A percentile compares a stretch with the other conserved stretches of the same genome.
Conservation (phyloP, 441 rosid species). For the Daphne laureola region DNA sequence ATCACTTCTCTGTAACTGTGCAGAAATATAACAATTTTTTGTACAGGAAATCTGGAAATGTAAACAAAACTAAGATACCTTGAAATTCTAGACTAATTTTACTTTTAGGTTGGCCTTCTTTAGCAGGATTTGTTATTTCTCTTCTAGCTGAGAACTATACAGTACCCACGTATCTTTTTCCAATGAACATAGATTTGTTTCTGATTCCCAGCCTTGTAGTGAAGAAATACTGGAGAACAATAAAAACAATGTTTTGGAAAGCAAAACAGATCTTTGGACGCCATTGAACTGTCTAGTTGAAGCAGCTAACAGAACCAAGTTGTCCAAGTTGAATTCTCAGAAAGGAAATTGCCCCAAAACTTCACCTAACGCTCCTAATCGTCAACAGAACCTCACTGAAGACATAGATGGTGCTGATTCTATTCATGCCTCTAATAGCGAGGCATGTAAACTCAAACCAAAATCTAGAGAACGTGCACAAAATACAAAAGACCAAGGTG, state of each 20-base stretch:
- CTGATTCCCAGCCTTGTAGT: conserved; percentile 27
- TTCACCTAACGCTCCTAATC: conserved; percentile 12
- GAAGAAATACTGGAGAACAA: conserved; percentile 20
- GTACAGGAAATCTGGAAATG: no score
- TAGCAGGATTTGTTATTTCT: background rate
- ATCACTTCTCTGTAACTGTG: no score
- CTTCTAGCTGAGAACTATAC: background rate
- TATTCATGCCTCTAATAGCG: conserved; percentile 22
- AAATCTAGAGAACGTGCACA: conserved; percentile 38
- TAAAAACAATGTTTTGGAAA: conserved; percentile 29
- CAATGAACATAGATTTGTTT: conserved; percentile 30
- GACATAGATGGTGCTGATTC: conserved; percentile 24
- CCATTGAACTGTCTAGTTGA: conserved; percentile 72
- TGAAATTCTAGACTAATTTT: conserved; percentile 4
- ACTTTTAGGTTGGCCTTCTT: background rate
- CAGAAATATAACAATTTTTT: no score
- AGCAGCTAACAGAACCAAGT: conserved; percentile 71
- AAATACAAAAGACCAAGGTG: conserved; percentile 28
- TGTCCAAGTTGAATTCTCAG: conserved; percentile 39
- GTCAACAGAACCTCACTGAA: conserved; percentile 26
- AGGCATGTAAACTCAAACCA: conserved; percentile 20
- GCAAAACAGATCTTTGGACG: conserved; percentile 60
- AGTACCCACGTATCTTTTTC: background rate
- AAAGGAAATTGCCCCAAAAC: conserved; percentile 24
- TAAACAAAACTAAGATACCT: background rate